phyloP scores from a whole-genome alignment of 441 rosid species.

The Populus hybrid region DNA sequence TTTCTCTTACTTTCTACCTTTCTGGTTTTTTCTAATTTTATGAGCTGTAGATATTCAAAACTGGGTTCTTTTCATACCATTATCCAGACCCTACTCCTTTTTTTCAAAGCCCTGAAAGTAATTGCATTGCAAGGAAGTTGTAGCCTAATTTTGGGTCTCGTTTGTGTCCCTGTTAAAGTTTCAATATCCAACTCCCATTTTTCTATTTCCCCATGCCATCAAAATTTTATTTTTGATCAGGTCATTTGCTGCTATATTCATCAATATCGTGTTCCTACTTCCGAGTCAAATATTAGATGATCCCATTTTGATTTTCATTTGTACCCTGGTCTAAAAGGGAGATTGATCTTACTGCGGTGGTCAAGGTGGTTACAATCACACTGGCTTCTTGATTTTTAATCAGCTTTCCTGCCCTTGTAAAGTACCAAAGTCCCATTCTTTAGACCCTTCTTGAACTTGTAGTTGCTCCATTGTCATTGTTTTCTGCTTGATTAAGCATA shows the following conservation, averaged over 20 bases:
- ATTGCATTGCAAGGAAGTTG: slow-evolving; percentile 11
- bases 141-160: slow-evolving; percentile 50
- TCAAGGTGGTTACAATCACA: slow-evolving; percentile 13
- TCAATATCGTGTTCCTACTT: slow-evolving; percentile 16
- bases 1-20: background rate
- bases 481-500: slow-evolving; percentile 16
- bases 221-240: slow-evolving; percentile 1
- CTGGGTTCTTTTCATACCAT: background rate
- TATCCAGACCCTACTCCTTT: slow-evolving; percentile 9
- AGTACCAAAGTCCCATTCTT: slow-evolving; percentile 37
- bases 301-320: slow-evolving; percentile 11
- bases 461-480: slow-evolving; percentile 7
- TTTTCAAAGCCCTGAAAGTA: slow-evolving; percentile 26
- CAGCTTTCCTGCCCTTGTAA: slow-evolving; percentile 28
- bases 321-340: slow-evolving; percentile 28
- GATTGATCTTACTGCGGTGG: slow-evolving; percentile 10
- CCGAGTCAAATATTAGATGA: slow-evolving; percentile 36
- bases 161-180: slow-evolving; percentile 17
- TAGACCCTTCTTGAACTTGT: slow-evolving; percentile 16
- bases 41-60: slow-evolving; percentile 17
- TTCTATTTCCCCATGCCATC: background rate
- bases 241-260: slow-evolving; percentile 12
- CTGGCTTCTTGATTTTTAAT: slow-evolving; percentile 20
- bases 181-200: slow-evolving; percentile 3
- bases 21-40: background rate